Evolutionary conservation across 306 rosid species (phyloP), one percentile per base, ranked within the genome.

Genomic region (Lathyrus tuberosus): DNA sequence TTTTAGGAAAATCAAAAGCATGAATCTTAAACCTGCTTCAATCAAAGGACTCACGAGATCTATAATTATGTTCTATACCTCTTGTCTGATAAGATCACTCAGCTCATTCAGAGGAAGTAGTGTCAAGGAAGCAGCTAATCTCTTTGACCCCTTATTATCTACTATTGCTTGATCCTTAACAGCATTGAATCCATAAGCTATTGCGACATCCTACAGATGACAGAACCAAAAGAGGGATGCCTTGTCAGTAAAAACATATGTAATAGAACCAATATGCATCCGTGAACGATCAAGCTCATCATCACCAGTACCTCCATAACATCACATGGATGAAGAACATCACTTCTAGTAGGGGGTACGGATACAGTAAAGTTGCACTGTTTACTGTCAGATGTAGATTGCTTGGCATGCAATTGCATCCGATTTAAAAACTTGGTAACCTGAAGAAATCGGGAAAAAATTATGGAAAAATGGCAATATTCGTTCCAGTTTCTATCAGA

Each of bases 291-390:
- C 70, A 33, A 44, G 54, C 57, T 6, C 28, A 49, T 67, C 18
- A 61, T 66, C 42, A 66, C 7, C 48, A 48, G 31, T 69, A 94
- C 98, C 98, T 90, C 98, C 98, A 88, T 84, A 69, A 94, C 89
- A 83, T 94, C 97, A 78, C 97, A 90, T 51, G 98, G 91, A 65
- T 94, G 98, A 81, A 94, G 96, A 61, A 94, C 74, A 20, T 94
- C 98, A 81, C 97, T 94, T 82, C 98, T 94, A 44, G 84, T 79
- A 69, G 97, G 97, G 63, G 98, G 98, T 68, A 94, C 96, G 10
- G 85, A 76, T 53, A 94, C 91, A 41, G 56, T 71, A 51, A 88
- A 67, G 46, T 31, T 76, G 60, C 15, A 5, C 9, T 77, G 72
- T 43, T 74, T 69, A 48, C 75, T 74, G 76, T 40, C 70, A 58